These are phyloP conservation scores for Diplocarpon mali DNA, from an alignment of 2,329 filamentous ascomycete species.

Conservation along the genomic window DNA sequence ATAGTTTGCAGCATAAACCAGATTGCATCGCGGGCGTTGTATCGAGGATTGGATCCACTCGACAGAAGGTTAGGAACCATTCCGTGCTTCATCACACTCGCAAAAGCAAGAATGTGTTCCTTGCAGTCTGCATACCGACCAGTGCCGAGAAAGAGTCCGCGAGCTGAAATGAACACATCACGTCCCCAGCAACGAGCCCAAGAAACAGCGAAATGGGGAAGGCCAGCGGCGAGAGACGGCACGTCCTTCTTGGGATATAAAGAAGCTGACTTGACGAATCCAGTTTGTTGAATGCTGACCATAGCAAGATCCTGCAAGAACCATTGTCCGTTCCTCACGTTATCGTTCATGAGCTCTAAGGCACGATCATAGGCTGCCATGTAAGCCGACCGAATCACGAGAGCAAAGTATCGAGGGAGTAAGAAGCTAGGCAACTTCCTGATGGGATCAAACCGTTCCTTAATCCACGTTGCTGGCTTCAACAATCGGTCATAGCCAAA, in stretches of 20 bases:
- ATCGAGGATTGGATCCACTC: conserved; percentile 74
- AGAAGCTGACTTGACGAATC: conserved; percentile 80
- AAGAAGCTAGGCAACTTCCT: conserved; percentile 79
- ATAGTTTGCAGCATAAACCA: conserved; percentile 98
- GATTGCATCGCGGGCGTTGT: conserved; percentile 91
- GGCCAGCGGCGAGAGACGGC: conserved; percentile 77
- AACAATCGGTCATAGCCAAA: conserved; percentile 50
- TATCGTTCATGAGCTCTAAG: conserved; percentile 66
- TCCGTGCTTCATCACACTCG: conserved; percentile 91
- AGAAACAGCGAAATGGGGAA: conserved; percentile 86
- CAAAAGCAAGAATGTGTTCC: conserved; percentile 91
- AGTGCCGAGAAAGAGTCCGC: conserved; percentile 84
- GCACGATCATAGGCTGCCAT: conserved; percentile 69
- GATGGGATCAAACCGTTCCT: conserved; percentile 75
- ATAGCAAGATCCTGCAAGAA: conserved; percentile 84
- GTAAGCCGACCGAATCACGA: conserved; percentile 81
- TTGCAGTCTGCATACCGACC: conserved; percentile 80
- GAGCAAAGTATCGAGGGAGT: conserved; percentile 83
- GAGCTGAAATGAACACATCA: conserved; percentile 91
- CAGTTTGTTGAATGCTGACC: conserved; percentile 85
- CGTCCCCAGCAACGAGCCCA: conserved; percentile 98
- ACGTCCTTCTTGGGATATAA: conserved; percentile 78
- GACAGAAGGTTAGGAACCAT: conserved; percentile 95
- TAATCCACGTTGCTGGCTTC: conserved; percentile 66
- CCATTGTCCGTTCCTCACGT: conserved; percentile 70